These are phyloP conservation scores for Trypanosoma scelopori DNA, from an alignment of 208 protist species.

Conservation along the genomic window DNA sequence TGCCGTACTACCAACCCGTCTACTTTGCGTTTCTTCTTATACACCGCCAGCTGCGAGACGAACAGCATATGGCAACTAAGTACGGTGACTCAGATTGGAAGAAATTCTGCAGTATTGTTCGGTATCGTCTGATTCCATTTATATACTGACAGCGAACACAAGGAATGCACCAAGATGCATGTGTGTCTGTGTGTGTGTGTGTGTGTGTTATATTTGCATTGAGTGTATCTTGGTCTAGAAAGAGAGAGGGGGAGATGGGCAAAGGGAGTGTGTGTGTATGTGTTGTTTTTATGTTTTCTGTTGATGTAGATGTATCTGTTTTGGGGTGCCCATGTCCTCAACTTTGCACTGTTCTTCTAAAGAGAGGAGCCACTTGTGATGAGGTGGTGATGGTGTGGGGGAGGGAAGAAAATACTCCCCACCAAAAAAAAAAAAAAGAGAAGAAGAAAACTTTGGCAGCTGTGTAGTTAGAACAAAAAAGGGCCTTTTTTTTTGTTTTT, in stretches of 20 bases:
- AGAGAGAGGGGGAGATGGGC: background rate
- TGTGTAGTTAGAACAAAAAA: too few species aligned
- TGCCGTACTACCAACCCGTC: slow-evolving; percentile 94
- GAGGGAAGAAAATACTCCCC: too few species aligned
- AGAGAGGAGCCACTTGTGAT: slow-evolving; percentile 2
- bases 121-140: slow-evolving; percentile 89
- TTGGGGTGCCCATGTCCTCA: too few species aligned
- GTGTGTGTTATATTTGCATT: background rate
- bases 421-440: too few species aligned
- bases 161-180: background rate
- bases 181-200: background rate
- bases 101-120: slow-evolving; percentile 89
- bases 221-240: too few species aligned
- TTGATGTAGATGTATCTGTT: background rate
- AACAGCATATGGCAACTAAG: slow-evolving; percentile 89
- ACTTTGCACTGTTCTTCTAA: background rate
- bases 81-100: slow-evolving; percentile 92
- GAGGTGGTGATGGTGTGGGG: background rate
- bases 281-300: too few species aligned
- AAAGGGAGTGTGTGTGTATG: background rate
- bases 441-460: too few species aligned
- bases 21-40: slow-evolving; percentile 94
- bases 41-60: slow-evolving; percentile 93
- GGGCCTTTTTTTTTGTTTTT: too few species aligned
- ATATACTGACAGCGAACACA: slow-evolving; percentile 50